Evolutionary conservation across 129 eudicot species (phyloP), one percentile per base, ranked within the genome.

Genomic region (Heracleum sosnowskyi): DNA sequence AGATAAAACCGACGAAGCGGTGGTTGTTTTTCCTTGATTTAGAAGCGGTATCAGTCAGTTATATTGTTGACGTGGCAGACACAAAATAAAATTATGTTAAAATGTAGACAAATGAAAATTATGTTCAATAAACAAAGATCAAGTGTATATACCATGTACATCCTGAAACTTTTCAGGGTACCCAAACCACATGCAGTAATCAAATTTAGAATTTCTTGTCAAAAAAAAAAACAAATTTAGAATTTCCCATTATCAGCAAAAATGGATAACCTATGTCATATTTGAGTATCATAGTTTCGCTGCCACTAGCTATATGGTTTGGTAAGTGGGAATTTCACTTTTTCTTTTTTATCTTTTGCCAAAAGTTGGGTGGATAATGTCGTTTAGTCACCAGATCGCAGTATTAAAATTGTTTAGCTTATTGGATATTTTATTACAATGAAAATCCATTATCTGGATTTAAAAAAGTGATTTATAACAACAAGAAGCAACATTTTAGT

Each of bases 331-430:
- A 46, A 16, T 74, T 74, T 44, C 11, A 6, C 60, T 74, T 74
- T 42, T 44, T 18, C 60, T 44, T 74, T 73, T 73, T 28, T 44
- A 26, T 74, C 77, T 28, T 40, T 42, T 74, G 12, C 77, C 2
- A 28, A 73, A 34, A 29, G 77, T 7, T 74, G 39, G 5, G 77
- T 28, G 77, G 77, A 74, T 44, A 37, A 44, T 74, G 60, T 74
- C 39, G 39, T 74, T 74, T 44, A 74, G 77, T 74, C 77, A 42
- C 28, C 77, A 73, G 46, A 66, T 39, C 18, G 15, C 40, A 28
- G 18, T 31, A 1, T 10, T 60, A n/a, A 60, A 10, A 57, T 26
- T 60, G 16, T 60, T 55, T 55, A 53, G 28, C 12, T 11, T 20
- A 2, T 62, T 24, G 13, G 12, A n/a, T 22, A 20, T 20, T 41